phyloP scores from a whole-genome alignment of 352 stramenopile species.

The Halophytophthora polymorphica region DNA sequence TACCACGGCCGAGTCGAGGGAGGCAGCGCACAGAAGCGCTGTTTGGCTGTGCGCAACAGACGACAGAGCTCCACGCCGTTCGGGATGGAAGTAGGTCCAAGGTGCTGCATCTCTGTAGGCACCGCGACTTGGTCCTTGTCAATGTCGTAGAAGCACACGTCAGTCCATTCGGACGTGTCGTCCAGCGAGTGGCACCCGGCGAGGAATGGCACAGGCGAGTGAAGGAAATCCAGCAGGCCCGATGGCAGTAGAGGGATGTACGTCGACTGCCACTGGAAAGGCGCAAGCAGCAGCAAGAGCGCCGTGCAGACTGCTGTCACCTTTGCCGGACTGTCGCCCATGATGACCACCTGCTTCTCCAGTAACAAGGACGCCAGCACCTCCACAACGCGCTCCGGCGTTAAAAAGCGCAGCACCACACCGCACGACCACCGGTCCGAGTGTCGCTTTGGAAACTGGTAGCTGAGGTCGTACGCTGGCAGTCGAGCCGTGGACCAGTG shows the following conservation, averaged over 20 bases:
- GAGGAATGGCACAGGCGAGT: conserved; percentile 81
- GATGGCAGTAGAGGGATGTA: conserved; percentile 82
- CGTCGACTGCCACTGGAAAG: conserved; percentile 88
- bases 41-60: conserved; percentile 49
- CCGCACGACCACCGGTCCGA: conserved; percentile 72
- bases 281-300: conserved; percentile 60
- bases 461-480: conserved; percentile 61
- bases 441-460: conserved; percentile 70
- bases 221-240: conserved; percentile 72
- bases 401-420: conserved; percentile 63
- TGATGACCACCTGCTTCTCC: conserved; percentile 81
- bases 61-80: conserved; percentile 58
- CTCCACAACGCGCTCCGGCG: conserved; percentile 58
- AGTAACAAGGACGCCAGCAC: conserved; percentile 68
- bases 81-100: conserved; percentile 48
- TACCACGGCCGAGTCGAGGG: conserved; percentile 62
- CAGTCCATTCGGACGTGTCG: conserved; percentile 70
- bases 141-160: conserved; percentile 85
- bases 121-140: conserved; percentile 52
- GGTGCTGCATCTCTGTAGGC: conserved; percentile 39
- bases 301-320: conserved; percentile 70
- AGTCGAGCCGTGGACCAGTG: conserved; percentile 61
- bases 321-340: conserved; percentile 62
- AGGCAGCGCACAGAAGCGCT: conserved; percentile 43
- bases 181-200: conserved; percentile 59